Percentiles rank a stretch among this genome's conserved stretches.
Conservation (phyloP, 164 flowering plant genomes). For the Vitis labrusca region DNA sequence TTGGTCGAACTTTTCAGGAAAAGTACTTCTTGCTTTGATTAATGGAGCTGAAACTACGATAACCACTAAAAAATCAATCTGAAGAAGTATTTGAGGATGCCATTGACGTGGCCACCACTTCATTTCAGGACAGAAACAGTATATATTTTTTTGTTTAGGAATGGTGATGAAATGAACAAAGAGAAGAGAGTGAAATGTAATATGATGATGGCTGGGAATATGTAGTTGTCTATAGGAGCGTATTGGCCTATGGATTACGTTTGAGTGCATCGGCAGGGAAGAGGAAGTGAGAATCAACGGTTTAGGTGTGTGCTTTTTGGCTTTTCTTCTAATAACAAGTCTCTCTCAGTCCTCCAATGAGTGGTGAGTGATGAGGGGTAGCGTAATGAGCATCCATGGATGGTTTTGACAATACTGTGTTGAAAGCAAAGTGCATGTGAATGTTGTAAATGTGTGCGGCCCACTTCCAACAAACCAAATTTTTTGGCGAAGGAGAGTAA, state of each 20-base stretch:
- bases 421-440: slow-evolving; percentile 29
- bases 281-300: neutral
- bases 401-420: neutral
- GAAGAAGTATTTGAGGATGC: slow-evolving; percentile 4
- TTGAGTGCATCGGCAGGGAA: neutral
- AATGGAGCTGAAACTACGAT: neutral
- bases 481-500: neutral
- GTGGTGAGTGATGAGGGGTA: too few species aligned
- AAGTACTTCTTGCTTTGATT: neutral
- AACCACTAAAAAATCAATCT: neutral
- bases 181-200: neutral
- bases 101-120: neutral
- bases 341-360: too few species aligned
- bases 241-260: too few species aligned
- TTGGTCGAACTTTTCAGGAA: slow-evolving; percentile 3
- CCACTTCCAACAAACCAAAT: neutral
- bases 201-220: neutral
- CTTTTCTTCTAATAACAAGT: too few species aligned
- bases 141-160: too few species aligned
- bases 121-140: neutral
- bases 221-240: neutral
- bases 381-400: neutral
- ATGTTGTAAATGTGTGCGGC: slow-evolving; percentile 19
- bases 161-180: neutral
- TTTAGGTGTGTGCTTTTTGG: too few species aligned